Base-by-base conservation (phyloP, 106 monocot genomes). In the Chionographis japonica region DNA sequence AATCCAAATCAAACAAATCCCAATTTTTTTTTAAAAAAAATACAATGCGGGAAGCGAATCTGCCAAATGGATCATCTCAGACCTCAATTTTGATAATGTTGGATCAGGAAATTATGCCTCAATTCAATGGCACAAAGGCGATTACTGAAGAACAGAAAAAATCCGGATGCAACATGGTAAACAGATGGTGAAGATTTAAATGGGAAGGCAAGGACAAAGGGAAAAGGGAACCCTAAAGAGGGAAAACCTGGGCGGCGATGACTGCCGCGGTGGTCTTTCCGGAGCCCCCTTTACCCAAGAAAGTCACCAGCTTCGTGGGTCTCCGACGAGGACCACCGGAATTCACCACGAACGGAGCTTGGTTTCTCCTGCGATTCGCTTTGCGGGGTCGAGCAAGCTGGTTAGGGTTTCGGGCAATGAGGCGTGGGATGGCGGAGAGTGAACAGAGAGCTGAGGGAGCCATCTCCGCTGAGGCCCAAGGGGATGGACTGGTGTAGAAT, bases 251-350 rank as follows among this genome's bases (percentile, higher is more conserved):
- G 3, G 95, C 88, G 36, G 95, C 95, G 46, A 95, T 71, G 52
- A 82, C 82, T 0, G 95, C 83, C 8, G 91, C 88, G 52, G 86
- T 84, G 69, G 85, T 95, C 86, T 88, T 95, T 13, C 95, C 95
- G 18, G 91, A 86, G 18, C 91, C 91, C 40, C 95, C 95, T 68
- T 95, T 95, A 15, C 95, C 95, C 49, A 95, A 55, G 76, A 95
- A 95, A 35, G 95, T 95, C 59, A 95, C 88, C 60, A 95, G 79
- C 74, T 75, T 86, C 43, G 91, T 74, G 20, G 83, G 51, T 53
- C 73, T 71, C 41, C 8, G 68, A 10, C 58, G 14, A 61, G 74
- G 70, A 58, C 59, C 75, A 40, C 15, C 43, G 4, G 74, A 71
- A 49, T 19, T 62, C 61, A 74, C 79, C 66, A 74, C 69, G 9